These are phyloP conservation scores for Cyclospora cayetanensis DNA, from an alignment of 169 alveolate species.

Conservation along the genomic window DNA sequence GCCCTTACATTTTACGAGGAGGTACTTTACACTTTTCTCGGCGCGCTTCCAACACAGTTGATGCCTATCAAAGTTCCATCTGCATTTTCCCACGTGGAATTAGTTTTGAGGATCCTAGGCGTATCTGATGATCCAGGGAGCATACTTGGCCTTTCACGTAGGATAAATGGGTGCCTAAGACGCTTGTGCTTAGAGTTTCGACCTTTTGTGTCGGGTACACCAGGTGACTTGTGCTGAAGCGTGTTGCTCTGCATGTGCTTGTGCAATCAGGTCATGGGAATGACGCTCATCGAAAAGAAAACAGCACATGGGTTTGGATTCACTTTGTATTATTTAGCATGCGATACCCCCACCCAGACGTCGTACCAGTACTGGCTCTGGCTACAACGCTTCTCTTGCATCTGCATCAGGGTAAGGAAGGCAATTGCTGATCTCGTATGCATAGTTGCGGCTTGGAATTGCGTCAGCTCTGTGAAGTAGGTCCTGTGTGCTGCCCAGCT, in stretches of 20 bases:
- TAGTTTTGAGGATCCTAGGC: not conserved
- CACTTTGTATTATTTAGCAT: constrained; percentile 17
- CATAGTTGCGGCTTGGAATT: too few relatives aligned
- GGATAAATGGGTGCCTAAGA: not conserved
- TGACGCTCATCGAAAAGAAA: constrained; percentile 49
- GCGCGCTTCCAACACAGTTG: not conserved
- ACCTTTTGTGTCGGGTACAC: not conserved
- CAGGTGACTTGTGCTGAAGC: not conserved
- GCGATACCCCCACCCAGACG: constrained; percentile 24
- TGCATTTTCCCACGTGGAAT: not conserved
- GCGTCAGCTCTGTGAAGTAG: too few relatives aligned
- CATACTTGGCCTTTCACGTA: not conserved
- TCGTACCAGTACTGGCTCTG: constrained; percentile 53
- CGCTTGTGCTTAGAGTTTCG: not conserved
- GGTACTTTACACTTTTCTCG: not conserved
- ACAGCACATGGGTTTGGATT: constrained; percentile 6
- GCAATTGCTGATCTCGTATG: too few relatives aligned
- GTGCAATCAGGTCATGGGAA: constrained; percentile 8
- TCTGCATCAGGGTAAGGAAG: constrained; percentile 40
- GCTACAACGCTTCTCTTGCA: constrained; percentile 38
- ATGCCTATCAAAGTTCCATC: not conserved
- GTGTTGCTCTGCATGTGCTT: too few relatives aligned
- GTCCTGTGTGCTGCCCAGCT: too few relatives aligned
- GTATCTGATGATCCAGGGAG: not conserved
- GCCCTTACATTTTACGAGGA: constrained; percentile 27